Percentiles rank a stretch among this genome's conserved stretches.
Conservation (phyloP, 257 asterid genomes). For the Plectranthus barbatus region DNA sequence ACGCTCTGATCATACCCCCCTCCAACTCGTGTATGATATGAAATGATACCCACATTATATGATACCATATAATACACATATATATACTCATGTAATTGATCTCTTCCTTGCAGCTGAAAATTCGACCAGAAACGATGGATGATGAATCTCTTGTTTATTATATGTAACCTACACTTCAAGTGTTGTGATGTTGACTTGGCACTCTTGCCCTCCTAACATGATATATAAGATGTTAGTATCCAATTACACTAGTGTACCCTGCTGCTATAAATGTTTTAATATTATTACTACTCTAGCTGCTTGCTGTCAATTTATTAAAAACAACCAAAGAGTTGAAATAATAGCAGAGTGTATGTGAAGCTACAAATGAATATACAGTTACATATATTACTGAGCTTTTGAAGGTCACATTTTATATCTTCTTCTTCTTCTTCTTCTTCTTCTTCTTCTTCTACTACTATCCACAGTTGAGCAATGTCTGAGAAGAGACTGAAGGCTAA, state of each 20-base stretch:
- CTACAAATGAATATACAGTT: background rate
- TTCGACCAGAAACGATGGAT: background rate
- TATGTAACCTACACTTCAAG: too few relatives aligned
- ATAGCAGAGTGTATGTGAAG: too few relatives aligned
- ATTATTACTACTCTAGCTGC: too few relatives aligned
- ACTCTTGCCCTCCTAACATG: background rate
- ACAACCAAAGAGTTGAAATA: too few relatives aligned
- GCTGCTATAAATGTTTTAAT: background rate
- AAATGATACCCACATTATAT: too few relatives aligned
- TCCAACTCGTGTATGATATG: constrained; percentile 58
- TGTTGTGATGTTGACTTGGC: background rate
- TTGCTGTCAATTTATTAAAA: too few relatives aligned
- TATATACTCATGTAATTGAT: background rate
- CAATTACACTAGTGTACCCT: too few relatives aligned
- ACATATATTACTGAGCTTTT: constrained; percentile 2
- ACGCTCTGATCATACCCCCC: constrained; percentile 61
- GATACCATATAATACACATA: too few relatives aligned
- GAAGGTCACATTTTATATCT: constrained; percentile 17
- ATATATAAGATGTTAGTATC: background rate
- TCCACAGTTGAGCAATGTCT: constrained; percentile 25
- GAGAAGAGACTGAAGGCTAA: constrained; percentile 72
- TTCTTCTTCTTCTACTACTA: constrained; percentile 3
- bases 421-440: constrained; percentile 16
- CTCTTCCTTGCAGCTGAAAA: constrained; percentile 7
- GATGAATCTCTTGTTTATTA: background rate